Base-by-base conservation (phyloP, 306 rosid species). In the Acacia confusa region DNA sequence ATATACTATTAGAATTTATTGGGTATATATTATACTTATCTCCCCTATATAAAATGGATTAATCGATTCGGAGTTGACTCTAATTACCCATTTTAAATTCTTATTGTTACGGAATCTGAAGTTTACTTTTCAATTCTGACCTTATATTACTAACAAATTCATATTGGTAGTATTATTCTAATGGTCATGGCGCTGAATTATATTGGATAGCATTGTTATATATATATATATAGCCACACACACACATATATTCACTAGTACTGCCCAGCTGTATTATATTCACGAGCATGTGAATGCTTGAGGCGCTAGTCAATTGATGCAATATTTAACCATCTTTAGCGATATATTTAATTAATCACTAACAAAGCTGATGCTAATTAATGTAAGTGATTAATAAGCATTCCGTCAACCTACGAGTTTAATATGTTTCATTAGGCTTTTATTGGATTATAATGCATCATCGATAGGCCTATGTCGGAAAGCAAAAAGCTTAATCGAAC, bases 51-150 rank as follows among this genome's bases (percentile, higher is more conserved):
- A 68, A 38, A 38, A 68, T 38, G 50, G 28, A 20, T 68, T 86
- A 81, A 85, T 83, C 68, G 70, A 88, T 88, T 83, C 86, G 80
- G 75, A 77, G 84, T 85, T 87, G 89, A 89, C 97, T 78, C 52
- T 41, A 41, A 19, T 32, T 22, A 19, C 40, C 28, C 27, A 66
- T 71, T 52, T 48, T 36, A 82, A 71, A 74, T 74, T 63, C 36
- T 63, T 30, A 28, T 20, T 63, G 15, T 30, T 28, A 63, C 40
- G 40, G 67, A 63, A 63, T 63, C 40, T 63, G 40, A 63, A 63
- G 30, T 73, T 83, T 58, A 40, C 60, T 67, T 58, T 82, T 55
- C n/a, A 78, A 63, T 73, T 61, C 16, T 74, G 61, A 41, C 45
- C 30, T 4, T 41, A 70, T 63, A 76, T 55, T 50, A 73, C 78